Conservation (phyloP, 225 moss, liverwort and hornwort species). For the Thuidium tamariscinum region DNA sequence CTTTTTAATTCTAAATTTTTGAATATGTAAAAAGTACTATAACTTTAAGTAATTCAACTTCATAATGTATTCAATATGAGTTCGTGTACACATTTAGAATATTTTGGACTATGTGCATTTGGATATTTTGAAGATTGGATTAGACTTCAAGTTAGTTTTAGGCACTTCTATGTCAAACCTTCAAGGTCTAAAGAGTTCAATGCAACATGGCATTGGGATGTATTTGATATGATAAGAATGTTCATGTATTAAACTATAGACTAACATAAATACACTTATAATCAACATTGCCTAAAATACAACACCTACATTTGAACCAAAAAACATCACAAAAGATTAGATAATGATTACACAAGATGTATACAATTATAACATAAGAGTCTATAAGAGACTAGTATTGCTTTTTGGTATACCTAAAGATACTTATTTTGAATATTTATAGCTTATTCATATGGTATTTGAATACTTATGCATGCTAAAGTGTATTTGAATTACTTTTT, state of each 20-base stretch:
- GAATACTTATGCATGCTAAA: too few relatives aligned
- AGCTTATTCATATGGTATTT: too few relatives aligned
- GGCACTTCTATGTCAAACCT: not conserved
- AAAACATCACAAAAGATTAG: not conserved
- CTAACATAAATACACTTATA: accelerated
- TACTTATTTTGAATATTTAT: accelerated
- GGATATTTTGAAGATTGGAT: not conserved
- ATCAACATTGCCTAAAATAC: accelerated
- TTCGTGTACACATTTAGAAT: not conserved
- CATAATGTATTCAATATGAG: accelerated
- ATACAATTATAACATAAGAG: not conserved
- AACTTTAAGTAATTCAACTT: not conserved
- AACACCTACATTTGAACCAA: not conserved
- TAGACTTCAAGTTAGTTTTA: not conserved
- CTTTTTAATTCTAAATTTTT: not conserved
- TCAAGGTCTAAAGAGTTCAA: accelerated
- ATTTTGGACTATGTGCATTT: not conserved
- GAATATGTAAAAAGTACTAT: accelerated
- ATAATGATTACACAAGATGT: not conserved
- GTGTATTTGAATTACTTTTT: too few relatives aligned
- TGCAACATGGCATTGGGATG: accelerated
- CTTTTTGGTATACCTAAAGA: accelerated
- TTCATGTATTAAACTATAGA: not conserved
- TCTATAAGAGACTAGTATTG: accelerated
- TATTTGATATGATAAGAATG: not conserved